These are phyloP conservation scores for Zychaea mexicana DNA, from an alignment of 371 early-diverging fungal species.

Conservation along the genomic window DNA sequence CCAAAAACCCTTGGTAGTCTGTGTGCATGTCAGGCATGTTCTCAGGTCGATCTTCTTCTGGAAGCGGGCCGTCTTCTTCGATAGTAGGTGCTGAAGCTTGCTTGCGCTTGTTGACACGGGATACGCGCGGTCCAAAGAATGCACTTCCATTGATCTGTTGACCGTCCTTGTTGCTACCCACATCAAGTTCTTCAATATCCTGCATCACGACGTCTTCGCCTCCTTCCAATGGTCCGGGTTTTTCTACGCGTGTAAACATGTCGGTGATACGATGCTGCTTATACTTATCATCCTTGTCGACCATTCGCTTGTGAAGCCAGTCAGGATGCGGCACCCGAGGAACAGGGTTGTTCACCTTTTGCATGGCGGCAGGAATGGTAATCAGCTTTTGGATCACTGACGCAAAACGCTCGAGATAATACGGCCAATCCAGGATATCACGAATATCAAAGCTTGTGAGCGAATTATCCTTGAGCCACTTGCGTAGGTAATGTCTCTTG, in stretches of 20 bases:
- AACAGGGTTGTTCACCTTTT: conserved; percentile 93
- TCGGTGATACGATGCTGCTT: conserved; percentile 90
- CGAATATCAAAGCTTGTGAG: conserved; percentile 81
- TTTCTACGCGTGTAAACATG: conserved; percentile 62
- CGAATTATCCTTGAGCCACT: conserved; percentile 90
- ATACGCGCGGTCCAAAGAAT: conserved; percentile 25
- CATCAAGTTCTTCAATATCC: conserved; percentile 68
- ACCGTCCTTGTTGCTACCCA: conserved; percentile 25
- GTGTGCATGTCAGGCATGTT: conserved; percentile 59
- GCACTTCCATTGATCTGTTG: background rate
- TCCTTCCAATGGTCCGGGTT: conserved; percentile 24
- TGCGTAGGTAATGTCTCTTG: conserved; percentile 85
- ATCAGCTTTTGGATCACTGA: conserved; percentile 97
- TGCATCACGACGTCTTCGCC: conserved; percentile 38
- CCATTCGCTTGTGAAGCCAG: conserved; percentile 88
- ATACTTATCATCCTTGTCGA: conserved; percentile 70
- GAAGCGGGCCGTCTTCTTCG: conserved; percentile 17
- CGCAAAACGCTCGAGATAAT: conserved; percentile 97
- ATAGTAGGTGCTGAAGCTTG: conserved; percentile 5
- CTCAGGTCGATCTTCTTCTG: conserved; percentile 41
- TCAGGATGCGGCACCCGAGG: conserved; percentile 93
- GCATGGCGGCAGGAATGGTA: conserved; percentile 99
- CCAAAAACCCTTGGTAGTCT: conserved; percentile 67
- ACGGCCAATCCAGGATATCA: conserved; percentile 98
- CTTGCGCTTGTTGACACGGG: conserved; percentile 37